A percentile compares a stretch with the other conserved stretches of the same genome.
These are phyloP conservation scores for Populus euphratica DNA, from an alignment of 345 rosid species.

Conservation along the genomic window DNA sequence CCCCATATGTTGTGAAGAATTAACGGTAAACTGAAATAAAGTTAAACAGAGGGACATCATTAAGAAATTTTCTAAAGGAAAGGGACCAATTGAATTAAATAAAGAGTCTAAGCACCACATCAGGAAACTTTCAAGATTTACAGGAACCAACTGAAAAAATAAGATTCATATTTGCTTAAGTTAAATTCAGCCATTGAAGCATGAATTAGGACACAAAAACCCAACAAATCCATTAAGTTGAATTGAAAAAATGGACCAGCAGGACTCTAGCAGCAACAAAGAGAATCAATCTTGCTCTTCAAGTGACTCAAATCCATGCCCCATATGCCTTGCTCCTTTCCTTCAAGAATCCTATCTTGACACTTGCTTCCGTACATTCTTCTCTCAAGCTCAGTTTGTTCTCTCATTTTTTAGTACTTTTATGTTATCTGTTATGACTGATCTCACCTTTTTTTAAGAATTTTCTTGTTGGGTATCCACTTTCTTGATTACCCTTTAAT, in stretches of 20 bases:
- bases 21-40: too few relatives aligned
- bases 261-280: not conserved
- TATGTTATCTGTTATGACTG: not conserved
- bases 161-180: too few relatives aligned
- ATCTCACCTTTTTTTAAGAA: not conserved
- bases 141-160: too few relatives aligned
- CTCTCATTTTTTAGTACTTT: not conserved
- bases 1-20: too few relatives aligned
- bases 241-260: constrained; percentile 5
- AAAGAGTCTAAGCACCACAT: too few relatives aligned
- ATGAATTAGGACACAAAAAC: not conserved
- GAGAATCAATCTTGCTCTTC: constrained; percentile 15
- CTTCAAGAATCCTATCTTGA: constrained; percentile 68
- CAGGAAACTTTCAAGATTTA: too few relatives aligned
- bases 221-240: not conserved
- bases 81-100: too few relatives aligned
- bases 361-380: constrained; percentile 68
- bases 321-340: constrained; percentile 67
- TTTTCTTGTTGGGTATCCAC: too few relatives aligned
- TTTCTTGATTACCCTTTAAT: too few relatives aligned
- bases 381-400: not conserved
- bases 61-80: too few relatives aligned
- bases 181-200: too few relatives aligned
- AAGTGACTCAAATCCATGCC: constrained; percentile 49
- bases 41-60: too few relatives aligned